Evolutionary conservation across 2,329 filamentous ascomycete species (phyloP).

Genomic region (Rhytidhysteron rufulum): DNA sequence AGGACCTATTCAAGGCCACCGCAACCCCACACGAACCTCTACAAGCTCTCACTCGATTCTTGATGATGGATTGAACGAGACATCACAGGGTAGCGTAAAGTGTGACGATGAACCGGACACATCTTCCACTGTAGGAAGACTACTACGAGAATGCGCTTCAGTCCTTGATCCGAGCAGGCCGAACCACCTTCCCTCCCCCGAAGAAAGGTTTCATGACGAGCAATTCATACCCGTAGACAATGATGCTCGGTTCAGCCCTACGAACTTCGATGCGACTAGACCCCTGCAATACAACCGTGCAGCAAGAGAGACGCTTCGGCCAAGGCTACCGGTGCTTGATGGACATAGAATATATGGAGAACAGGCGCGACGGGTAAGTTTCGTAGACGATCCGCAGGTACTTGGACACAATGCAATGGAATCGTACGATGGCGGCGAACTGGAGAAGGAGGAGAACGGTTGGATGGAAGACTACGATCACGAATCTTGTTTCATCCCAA

Average conservation of each 20-base stretch:
- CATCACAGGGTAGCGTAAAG: background rate
- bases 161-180: slow-evolving; percentile 6
- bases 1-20: too few relatives aligned
- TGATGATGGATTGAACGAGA: too few relatives aligned
- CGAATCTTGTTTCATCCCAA: too few relatives aligned
- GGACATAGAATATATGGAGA: slow-evolving; percentile 23
- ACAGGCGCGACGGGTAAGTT: slow-evolving; percentile 16
- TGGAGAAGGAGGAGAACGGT: slow-evolving; percentile 5
- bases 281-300: slow-evolving; percentile 8
- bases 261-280: background rate
- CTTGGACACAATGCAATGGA: slow-evolving; percentile 1
- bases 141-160: slow-evolving; percentile 24
- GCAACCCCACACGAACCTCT: too few relatives aligned
- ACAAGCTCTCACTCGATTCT: too few relatives aligned
- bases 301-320: slow-evolving; percentile 4
- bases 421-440: slow-evolving; percentile 2
- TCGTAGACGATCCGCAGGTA: background rate
- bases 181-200: background rate
- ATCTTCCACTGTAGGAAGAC: slow-evolving; percentile 20
- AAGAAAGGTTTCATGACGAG: background rate
- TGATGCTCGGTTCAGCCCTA: background rate
- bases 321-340: slow-evolving; percentile 9
- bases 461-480: slow-evolving; percentile 6
- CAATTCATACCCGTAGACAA: background rate
- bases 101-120: slow-evolving; percentile 7